These are phyloP conservation scores for Wickerhamomyces queroliae DNA, from an alignment of 805 yeast genomes.

Conservation along the genomic window DNA sequence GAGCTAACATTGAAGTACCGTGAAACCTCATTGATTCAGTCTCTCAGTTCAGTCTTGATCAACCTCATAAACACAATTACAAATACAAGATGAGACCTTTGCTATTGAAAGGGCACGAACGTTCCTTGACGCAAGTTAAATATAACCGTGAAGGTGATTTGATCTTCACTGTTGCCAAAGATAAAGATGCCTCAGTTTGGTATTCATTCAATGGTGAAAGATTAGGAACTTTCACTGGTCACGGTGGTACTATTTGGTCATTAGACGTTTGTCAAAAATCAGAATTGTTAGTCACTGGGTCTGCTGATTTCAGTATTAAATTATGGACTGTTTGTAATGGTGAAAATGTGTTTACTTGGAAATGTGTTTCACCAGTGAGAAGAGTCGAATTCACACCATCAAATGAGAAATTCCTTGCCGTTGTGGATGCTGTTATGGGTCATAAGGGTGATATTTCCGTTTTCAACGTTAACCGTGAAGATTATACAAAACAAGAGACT, in stretches of 20 bases:
- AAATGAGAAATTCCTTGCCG: constrained; percentile 60
- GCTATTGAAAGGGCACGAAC: constrained; percentile 89
- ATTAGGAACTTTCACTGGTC: constrained; percentile 86
- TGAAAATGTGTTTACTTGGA: constrained; percentile 65
- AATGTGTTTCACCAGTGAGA: constrained; percentile 79
- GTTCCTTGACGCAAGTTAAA: constrained; percentile 94
- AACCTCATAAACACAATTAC: neutral
- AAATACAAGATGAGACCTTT: constrained; percentile 52
- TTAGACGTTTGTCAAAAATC: constrained; percentile 76
- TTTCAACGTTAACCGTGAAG: constrained; percentile 52
- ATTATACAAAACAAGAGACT: constrained; percentile 36
- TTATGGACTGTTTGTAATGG: constrained; percentile 85
- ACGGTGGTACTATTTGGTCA: constrained; percentile 92
- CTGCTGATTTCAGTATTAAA: constrained; percentile 82
- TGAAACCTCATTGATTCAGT: neutral
- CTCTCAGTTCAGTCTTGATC: neutral
- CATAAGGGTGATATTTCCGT: constrained; percentile 70
- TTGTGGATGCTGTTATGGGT: constrained; percentile 92
- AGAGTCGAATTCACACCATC: constrained; percentile 82
- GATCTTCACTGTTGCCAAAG: constrained; percentile 88
- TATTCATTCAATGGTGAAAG: constrained; percentile 94
- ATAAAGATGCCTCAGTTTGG: constrained; percentile 87
- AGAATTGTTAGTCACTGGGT: constrained; percentile 75
- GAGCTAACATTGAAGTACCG: too few relatives aligned
- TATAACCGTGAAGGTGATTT: constrained; percentile 95